Base-by-base conservation (phyloP, 73 alveolate species). In the Paramecium sonneborni region DNA sequence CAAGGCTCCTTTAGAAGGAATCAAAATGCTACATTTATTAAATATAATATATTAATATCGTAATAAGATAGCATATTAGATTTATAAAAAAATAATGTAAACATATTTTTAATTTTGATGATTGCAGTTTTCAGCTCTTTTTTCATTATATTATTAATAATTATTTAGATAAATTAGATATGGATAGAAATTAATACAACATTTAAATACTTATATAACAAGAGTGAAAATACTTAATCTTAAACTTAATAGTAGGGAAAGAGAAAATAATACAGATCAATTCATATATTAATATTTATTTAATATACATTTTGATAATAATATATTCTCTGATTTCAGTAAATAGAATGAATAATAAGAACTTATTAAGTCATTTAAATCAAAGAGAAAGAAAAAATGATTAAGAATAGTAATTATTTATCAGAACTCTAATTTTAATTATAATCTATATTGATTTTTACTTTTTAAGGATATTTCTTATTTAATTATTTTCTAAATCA, bases 141-240 rank as follows among this genome's bases (percentile, higher is more conserved):
- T 37, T 34, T 74, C 10, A 12, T 74, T 6, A 3, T 15, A 11
- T 37, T 74, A n/a, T 30, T 74, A 0, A 74, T 74, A 18, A 35
- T 74, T 14, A 8, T 74, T 0, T 28, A 39, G 34, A 34, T 74
- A 37, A 37, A 37, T 18, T 20, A 28, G 55, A 74, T 37, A 3
- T 39, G 32, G 30, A 26, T 39, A 74, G 30, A 26, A 74, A n/a
- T 1, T 1, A 37, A 74, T 74, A 34, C 30, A 37, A 74, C 87
- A 2, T 34, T 74, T 3, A 74, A 74, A 74, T 74, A 74, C 7
- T 74, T 74, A 20, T 74, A 74, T 37, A 74, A 74, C 10, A 74
- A 74, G 5, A 74, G 87, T 74, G 87, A 74, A 39, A 74, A 74
- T n/a, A n/a, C 58, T 74, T 74, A 32, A 74, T 74, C 0, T 74